Evolutionary conservation across 2,329 filamentous ascomycete genomes (phyloP), one percentile per base, ranked within the genome.

Genomic region (Beauveria sp.): DNA sequence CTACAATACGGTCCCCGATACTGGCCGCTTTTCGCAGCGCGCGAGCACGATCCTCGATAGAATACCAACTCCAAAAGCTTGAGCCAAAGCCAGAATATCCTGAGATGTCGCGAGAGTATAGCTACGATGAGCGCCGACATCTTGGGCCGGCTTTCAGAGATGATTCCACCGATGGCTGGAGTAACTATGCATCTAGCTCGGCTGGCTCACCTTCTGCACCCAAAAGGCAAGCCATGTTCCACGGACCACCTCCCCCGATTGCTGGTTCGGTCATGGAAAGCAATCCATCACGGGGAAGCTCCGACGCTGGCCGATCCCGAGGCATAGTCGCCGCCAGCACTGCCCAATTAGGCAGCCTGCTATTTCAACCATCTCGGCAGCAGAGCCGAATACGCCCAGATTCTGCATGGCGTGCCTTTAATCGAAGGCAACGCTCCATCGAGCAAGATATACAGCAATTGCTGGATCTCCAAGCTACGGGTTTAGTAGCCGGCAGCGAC

Each of bases 211-310:
- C 71, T 10, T 72, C 73, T 6, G 74, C 72, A 59, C 64, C 63
- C 24, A 74, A 69, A 54, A 66, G 66, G 9, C 73, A 68, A 14
- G 63, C 71, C 3, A 73, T 82, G 50, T 83, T 83, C 62, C 67
- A 72, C 2, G 79, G 80, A 1, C 80, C 81, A 0, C 81, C 81
- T 0, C 79, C 81, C 1, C 81, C 81, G 4, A 83, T 83, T 61
- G 75, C 78, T 1, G 65, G 71, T 6, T 81, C 80, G 0, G 71
- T 75, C 3, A 62, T 78, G 22, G 60, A 78, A 2, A 66, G 65
- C n/a, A 65, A 63, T 63, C 64, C 55, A 53, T 59, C 55, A 10
- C 58, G 16, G 16, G 52, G 7, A 65, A 62, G 38, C 65, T 65
- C 3, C 53, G n/a, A 65, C 63, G 65, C 20, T 60, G 64, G 2